Evolutionary conservation across 73 alveolate species (phyloP), one percentile per base, ranked within the genome.

Genomic region (Paramecium bursaria): DNA sequence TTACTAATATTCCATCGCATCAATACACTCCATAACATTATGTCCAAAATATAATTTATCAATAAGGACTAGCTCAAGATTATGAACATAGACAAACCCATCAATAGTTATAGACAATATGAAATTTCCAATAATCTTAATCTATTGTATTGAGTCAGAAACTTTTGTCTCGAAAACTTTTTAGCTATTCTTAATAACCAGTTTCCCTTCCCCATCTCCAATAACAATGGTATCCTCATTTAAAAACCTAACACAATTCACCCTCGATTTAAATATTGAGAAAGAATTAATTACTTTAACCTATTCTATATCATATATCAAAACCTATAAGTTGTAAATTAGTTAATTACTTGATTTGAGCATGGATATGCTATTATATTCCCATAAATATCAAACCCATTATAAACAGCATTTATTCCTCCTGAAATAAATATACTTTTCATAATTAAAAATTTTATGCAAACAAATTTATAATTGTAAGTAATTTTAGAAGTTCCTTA

Each of bases 11-110:
- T 6, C 2, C 10, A 67, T 67, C 14, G 82, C 82, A 67, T 67
- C 82, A 31, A 67, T 42, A 17, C 25, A 14, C 23, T 67, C 82
- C 82, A 67, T 67, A 10, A 67, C 82, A 67, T 67, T 67, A 67
- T 67, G 17, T 17, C 82, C 82, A 67, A 67, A 67, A 2, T 31
- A 22, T 15, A 42, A 25, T 19, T 39, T 35, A 15, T 42, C 19
- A 21, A 67, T 9, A 21, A 31, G 39, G 33, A 15, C 21, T 10
- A 67, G 33, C 21, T 67, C 61, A 17, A 3, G 27, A 19, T 31
- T 47, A 13, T 21, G 11, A n/a, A 67, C 82, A 31, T 39, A 39
- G 7, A 67, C 55, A 2, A 39, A 5, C 9, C 82, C 82, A 67
- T 67, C 82, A 35, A 33, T 67, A 0, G 53, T 39, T 21, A 67